phyloP scores from a whole-genome alignment of 805 yeast genomes.

The Gaillardinia entomophila region DNA sequence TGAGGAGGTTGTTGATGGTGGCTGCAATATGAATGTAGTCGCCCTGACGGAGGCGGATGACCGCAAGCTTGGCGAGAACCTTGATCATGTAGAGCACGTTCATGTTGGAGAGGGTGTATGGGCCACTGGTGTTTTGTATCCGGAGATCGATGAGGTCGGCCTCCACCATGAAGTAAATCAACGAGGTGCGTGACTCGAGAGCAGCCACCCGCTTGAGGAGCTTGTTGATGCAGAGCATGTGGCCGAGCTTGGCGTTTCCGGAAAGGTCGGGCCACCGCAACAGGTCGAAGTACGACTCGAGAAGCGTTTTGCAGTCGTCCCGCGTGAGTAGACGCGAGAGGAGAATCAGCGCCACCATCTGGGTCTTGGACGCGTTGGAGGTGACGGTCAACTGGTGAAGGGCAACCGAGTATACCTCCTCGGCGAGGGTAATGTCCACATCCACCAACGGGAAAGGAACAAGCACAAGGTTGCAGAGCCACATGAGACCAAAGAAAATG shows the following conservation, averaged over 20 bases:
- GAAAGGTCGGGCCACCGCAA: constrained; percentile 8
- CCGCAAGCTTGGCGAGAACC: constrained; percentile 32
- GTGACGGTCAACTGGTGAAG: constrained; percentile 20
- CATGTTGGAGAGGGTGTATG: constrained; percentile 7
- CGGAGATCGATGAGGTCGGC: constrained; percentile 11
- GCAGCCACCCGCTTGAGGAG: no score
- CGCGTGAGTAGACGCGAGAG: constrained; percentile 52
- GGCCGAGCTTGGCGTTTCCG: constrained; percentile 23
- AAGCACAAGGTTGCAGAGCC: constrained; percentile 67
- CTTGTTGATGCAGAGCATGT: constrained; percentile 35
- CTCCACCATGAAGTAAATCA: constrained; percentile 11
- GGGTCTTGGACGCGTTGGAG: constrained; percentile 49
- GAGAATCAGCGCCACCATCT: constrained; percentile 46
- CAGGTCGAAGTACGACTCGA: neutral
- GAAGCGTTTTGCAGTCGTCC: constrained; percentile 22
- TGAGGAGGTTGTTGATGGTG: constrained; percentile 43
- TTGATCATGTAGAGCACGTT: constrained; percentile 26
- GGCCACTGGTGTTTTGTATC: constrained; percentile 2
- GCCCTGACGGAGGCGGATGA: constrained; percentile 10
- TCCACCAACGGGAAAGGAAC: constrained; percentile 63
- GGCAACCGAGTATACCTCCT: constrained; percentile 30
- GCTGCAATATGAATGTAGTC: constrained; percentile 40
- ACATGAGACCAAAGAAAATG: constrained; percentile 45
- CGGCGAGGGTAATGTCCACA: constrained; percentile 26
- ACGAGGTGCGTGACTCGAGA: constrained; percentile 9